Conservation (phyloP, 31 red algal genomes). For the Pterothamnion heteromorphum region DNA sequence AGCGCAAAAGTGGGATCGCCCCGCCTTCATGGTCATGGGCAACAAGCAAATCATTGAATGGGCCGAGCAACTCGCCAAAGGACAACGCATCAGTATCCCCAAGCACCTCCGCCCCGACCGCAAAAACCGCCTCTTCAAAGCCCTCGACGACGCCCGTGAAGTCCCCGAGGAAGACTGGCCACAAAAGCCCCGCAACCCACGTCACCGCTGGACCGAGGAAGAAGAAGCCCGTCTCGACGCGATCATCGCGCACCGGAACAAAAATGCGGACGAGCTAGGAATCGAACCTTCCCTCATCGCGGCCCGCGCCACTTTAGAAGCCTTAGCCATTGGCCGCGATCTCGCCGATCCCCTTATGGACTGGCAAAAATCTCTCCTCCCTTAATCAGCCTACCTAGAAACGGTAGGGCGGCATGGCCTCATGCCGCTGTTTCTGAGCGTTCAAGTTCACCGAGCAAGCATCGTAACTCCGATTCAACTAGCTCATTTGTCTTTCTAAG, state of each 20-base stretch:
- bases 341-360: neutral
- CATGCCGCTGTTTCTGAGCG: too few relatives aligned
- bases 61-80: neutral
- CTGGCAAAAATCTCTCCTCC: neutral
- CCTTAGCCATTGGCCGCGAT: neutral
- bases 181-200: neutral
- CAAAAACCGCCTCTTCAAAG: neutral
- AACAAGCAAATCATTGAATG: neutral
- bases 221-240: neutral
- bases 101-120: neutral
- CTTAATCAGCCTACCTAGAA: slow-evolving; percentile 66
- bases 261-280: neutral
- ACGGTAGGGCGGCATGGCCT: too few relatives aligned
- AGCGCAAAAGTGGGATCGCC: neutral
- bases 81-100: neutral
- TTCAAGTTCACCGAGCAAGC: neutral
- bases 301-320: neutral
- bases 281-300: neutral
- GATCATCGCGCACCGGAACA: neutral
- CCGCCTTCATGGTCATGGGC: neutral
- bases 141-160: neutral
- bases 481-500: too few relatives aligned
- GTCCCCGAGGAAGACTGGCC: neutral
- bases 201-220: neutral
- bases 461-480: too few relatives aligned